phyloP scores from a whole-genome alignment of 78 protist species.

The Dictyostelium capitatum region DNA sequence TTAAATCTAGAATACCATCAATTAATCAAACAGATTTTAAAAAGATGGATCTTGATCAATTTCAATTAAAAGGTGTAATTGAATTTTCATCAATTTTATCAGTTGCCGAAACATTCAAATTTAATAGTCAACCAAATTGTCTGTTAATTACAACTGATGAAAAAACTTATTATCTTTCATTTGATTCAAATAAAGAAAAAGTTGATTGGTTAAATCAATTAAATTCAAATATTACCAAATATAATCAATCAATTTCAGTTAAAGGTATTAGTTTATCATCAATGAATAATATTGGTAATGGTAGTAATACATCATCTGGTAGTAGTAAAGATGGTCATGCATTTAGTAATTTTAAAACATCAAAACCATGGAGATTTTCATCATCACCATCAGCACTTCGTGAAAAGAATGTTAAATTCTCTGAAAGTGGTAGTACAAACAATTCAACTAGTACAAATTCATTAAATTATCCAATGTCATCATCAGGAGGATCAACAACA shows the following conservation, averaged over 20 bases:
- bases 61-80: constrained; percentile 61
- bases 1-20: constrained; percentile 9
- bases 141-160: constrained; percentile 8
- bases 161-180: constrained; percentile 48
- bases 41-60: constrained; percentile 44
- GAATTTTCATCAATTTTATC: neutral
- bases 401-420: neutral
- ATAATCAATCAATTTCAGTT: neutral
- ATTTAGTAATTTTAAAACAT: neutral
- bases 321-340: neutral
- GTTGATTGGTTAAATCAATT: constrained; percentile 33
- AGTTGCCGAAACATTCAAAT: constrained; percentile 36
- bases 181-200: constrained; percentile 39
- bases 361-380: constrained; percentile 25
- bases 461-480: neutral
- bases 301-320: neutral
- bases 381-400: neutral
- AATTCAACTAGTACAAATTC: neutral
- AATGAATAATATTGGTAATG: neutral
- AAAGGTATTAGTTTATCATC: neutral
- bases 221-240: neutral
- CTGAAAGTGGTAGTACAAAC: neutral
- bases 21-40: neutral
- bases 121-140: constrained; percentile 41
- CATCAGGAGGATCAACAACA: neutral